Evolutionary conservation across 208 protist species (phyloP), one percentile per base, ranked within the genome.

Genomic region (Leishmania tropica): DNA sequence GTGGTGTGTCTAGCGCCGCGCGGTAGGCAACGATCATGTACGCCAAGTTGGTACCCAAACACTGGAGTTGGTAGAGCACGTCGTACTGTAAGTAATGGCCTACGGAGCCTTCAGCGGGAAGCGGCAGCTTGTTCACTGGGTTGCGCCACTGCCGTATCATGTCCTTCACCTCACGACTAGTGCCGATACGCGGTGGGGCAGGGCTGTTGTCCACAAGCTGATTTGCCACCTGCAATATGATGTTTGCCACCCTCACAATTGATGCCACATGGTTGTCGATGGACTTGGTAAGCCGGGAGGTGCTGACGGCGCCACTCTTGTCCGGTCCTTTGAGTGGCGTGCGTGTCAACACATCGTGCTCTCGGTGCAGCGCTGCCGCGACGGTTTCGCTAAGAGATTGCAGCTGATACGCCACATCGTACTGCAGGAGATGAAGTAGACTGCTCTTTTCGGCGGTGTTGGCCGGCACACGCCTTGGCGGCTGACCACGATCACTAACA

Each of bases 31-130:
- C 54, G n/a, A 87, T 89, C 31, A 95, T 51, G 85, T 96, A 94
- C 45, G 83, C 89, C 47, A 97, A 75, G 81, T 91, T 93, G 19
- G 90, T 89, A 48, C 90, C 93, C 15, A 96, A 73, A 62, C 88
- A 94, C 78, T 98, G 93, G 37, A 98, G 81, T 74, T 98, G 95
- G 78, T 94, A 98, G 31, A 98, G 83, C 17, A 96, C 93, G 31
- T 96, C 87, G 86, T 95, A 96, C 79, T 90, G 85, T 47, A 95
- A 76, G 82, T 90, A 96, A 78, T 96, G 81, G 0, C 82, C 89
- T 0, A 96, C 84, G 54, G 87, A 96, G 53, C 87, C 88, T 15
- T 90, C 81, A 35, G 82, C 78, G 10, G 93, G 88, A 3, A 75
- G 24, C 10, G 90, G 88, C 51, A 96, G 86, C 72, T 92, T 91